phyloP scores from a whole-genome alignment of 1,284 basidiomycete genomes.

The Leccinum fallax region DNA sequence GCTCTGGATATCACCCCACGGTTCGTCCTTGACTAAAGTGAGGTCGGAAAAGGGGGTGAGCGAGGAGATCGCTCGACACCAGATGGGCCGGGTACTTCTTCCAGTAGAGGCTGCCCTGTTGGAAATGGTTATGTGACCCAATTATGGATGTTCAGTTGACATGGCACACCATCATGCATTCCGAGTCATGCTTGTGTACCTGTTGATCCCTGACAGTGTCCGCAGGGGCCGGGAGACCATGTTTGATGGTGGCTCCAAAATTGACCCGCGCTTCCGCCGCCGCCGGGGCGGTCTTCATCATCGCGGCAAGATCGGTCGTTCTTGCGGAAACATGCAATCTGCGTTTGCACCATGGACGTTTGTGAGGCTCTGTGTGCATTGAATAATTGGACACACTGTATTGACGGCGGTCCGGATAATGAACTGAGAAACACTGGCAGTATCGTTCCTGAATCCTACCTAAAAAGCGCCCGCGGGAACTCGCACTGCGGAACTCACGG shows the following conservation, averaged over 20 bases:
- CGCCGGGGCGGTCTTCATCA: constrained; percentile 1
- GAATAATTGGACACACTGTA: neutral
- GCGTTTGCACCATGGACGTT: neutral
- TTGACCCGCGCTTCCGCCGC: constrained; percentile 3
- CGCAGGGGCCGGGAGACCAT: neutral
- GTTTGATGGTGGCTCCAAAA: neutral
- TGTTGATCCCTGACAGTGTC: constrained; percentile 5
- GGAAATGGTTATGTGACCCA: neutral
- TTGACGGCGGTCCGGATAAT: neutral
- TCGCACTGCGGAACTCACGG: neutral
- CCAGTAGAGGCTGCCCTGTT: neutral
- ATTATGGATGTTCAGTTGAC: neutral
- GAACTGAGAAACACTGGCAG: neutral
- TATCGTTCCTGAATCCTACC: neutral
- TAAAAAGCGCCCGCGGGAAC: neutral
- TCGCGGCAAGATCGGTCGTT: constrained; percentile 8
- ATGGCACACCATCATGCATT: neutral
- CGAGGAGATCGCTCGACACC: too few species aligned
- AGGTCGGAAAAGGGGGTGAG: too few species aligned
- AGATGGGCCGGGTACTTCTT: too few species aligned
- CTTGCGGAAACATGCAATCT: neutral
- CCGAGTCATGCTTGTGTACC: neutral
- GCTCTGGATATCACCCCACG: neutral
- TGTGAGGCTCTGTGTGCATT: neutral
- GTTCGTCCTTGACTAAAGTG: too few species aligned